phyloP scores from a whole-genome alignment of 2,329 filamentous ascomycete genomes.

The Aspergillus fumigatiaffinis region DNA sequence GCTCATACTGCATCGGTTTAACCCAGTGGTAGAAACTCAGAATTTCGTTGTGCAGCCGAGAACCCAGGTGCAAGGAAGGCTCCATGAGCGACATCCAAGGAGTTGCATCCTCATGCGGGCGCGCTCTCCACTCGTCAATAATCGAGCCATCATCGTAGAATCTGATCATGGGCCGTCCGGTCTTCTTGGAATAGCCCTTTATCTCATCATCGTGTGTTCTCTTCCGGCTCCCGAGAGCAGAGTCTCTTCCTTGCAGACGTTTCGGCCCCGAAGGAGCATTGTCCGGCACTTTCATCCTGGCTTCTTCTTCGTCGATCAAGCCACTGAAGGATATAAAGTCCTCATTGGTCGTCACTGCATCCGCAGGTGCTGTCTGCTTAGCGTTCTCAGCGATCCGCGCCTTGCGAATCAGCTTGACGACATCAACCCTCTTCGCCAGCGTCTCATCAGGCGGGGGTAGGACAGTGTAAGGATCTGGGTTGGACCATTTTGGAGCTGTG shows the following conservation, averaged over 20 bases:
- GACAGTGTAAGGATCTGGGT: constrained; percentile 88
- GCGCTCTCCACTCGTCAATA: constrained; percentile 51
- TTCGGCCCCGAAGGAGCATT: constrained; percentile 37
- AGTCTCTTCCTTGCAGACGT: constrained; percentile 34
- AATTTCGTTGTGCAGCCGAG: constrained; percentile 83
- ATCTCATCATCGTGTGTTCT: constrained; percentile 68
- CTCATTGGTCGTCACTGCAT: constrained; percentile 56
- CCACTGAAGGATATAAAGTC: constrained; percentile 90
- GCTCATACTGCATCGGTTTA: constrained; percentile 71
- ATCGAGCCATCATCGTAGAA: constrained; percentile 51
- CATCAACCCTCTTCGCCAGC: constrained; percentile 72
- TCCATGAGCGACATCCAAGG: constrained; percentile 57
- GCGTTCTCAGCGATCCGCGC: constrained; percentile 62
- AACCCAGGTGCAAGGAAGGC: constrained; percentile 28
- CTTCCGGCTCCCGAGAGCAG: constrained; percentile 64
- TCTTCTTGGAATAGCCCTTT: constrained; percentile 53
- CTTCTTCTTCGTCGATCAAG: constrained; percentile 52
- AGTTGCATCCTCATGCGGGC: constrained; percentile 39
- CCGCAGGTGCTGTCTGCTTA: constrained; percentile 47
- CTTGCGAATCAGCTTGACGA: constrained; percentile 88
- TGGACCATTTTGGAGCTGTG: constrained; percentile 77
- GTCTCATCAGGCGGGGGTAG: constrained; percentile 74
- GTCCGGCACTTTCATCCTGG: constrained; percentile 26
- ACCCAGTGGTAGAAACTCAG: constrained; percentile 85
- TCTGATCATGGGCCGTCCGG: constrained; percentile 50